Base-by-base conservation (phyloP, 768 basidiomycete genomes). In the Glaciozyma martinii region DNA sequence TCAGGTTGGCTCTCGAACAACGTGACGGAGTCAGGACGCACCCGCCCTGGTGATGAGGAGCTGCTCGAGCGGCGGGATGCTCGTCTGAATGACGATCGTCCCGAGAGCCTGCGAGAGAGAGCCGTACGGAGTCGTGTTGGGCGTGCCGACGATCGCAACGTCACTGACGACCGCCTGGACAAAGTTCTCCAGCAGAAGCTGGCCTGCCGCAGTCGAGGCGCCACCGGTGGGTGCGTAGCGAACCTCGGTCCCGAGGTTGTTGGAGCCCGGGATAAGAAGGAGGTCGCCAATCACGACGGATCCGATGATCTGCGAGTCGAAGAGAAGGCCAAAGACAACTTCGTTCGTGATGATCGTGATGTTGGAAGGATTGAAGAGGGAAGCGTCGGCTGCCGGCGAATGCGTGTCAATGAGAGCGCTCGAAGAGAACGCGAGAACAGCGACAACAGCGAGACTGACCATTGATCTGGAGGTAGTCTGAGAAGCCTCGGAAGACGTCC, bases 91-190 rank as follows among this genome's bases (percentile, higher is more conserved):
- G 32, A 76, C 79, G 67, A 88, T 84, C 62, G 82, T 76, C 15
- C 85, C 83, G 56, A 88, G 77, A 0, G 85, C 86, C 21, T 76
- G 74, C 68, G 84, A 79, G 37, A 88, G 76, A 1, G 86, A 86
- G 54, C 78, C 78, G 27, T 87, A 83, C 0, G 79, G 76, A 0
- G 86, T 88, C 5, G 86, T 83, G 49, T 71, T 76, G 2, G 78
- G 79, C 5, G 81, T 79, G 6, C 86, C 86, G 5, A 76, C 71
- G 56, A 88, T 87, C 32, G 40, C 15, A 15, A 66, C 65, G 33
- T 66, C 43, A 13, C 29, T 32, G 30, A 21, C 27, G 6, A 32
- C 30, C 56, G 30, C 46, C 42, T 54, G 83, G 21, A 88, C 75
- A 71, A 83, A 88, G 72, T 85, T 84, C 74, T 85, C 81, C 40